Percentiles rank a stretch among this genome's conserved stretches.
These are phyloP conservation scores for Collybia mongolica DNA, from an alignment of 768 basidiomycete genomes.

Conservation along the genomic window DNA sequence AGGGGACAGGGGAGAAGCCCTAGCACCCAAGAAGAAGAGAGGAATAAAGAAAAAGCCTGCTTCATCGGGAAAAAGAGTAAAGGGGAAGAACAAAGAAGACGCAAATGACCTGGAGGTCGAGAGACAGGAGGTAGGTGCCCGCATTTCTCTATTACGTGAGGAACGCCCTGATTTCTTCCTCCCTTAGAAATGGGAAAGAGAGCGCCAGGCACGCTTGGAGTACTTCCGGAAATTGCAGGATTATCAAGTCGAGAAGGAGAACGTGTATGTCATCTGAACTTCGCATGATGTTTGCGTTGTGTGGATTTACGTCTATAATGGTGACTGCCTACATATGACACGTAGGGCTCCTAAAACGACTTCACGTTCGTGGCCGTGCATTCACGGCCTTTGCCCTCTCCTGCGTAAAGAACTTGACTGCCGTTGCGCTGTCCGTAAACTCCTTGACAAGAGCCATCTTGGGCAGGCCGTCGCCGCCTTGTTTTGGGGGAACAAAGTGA, in stretches of 20 bases:
- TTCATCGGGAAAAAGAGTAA: neutral
- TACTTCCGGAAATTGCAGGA: conserved; percentile 53
- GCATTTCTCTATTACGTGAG: conserved; percentile 2
- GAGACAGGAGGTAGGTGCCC: conserved; percentile 12
- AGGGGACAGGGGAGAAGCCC: too few species aligned
- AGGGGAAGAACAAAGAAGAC: conserved; percentile 4
- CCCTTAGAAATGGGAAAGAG: conserved; percentile 38
- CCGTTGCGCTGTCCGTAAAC: conserved; percentile 26
- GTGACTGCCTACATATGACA: neutral
- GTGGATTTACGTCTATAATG: conserved; percentile 1
- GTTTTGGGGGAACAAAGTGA: conserved; percentile 16
- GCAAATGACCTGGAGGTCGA: conserved; percentile 7
- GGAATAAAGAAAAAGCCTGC: conserved; percentile 2
- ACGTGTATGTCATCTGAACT: conserved; percentile 56
- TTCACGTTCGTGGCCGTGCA: neutral
- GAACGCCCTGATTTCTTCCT: neutral
- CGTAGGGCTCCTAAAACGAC: too few species aligned
- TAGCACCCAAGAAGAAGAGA: neutral
- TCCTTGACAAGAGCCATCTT: conserved; percentile 29
- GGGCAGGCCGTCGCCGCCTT: conserved; percentile 15
- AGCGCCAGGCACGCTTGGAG: conserved; percentile 49
- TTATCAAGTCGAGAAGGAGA: conserved; percentile 55
- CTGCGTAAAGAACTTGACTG: conserved; percentile 25
- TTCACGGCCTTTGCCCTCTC: conserved; percentile 21
- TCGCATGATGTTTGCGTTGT: neutral